Evolutionary conservation across 2,329 filamentous ascomycete species (phyloP).

Genomic region (Phaeosphaeria sp.): DNA sequence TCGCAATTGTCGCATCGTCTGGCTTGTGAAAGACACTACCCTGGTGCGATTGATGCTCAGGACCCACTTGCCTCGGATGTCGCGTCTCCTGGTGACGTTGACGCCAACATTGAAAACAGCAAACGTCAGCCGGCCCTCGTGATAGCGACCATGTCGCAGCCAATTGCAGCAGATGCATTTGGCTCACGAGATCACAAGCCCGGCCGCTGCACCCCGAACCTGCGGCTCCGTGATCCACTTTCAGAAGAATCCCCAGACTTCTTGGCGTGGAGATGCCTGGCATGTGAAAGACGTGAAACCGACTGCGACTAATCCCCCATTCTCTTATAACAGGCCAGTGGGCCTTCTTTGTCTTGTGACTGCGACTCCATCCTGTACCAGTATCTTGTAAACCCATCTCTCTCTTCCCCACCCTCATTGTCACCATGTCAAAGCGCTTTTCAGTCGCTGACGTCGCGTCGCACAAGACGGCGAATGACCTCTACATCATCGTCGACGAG

Average conservation of each 20-base stretch:
- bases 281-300: slow-evolving; percentile 46
- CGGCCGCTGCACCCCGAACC: slow-evolving; percentile 27
- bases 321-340: slow-evolving; percentile 29
- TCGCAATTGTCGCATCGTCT: neutral
- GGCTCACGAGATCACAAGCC: slow-evolving; percentile 39
- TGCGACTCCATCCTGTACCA: slow-evolving; percentile 19
- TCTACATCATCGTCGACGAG: slow-evolving; percentile 91
- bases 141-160: slow-evolving; percentile 9
- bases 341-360: slow-evolving; percentile 27
- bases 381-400: slow-evolving; percentile 7
- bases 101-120: slow-evolving; percentile 27
- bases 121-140: slow-evolving; percentile 23
- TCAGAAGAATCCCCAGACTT: slow-evolving; percentile 32
- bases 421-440: slow-evolving; percentile 84
- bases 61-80: neutral
- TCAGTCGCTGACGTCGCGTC: slow-evolving; percentile 83
- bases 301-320: slow-evolving; percentile 8
- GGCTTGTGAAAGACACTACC: neutral
- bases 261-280: slow-evolving; percentile 36
- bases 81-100: slow-evolving; percentile 33
- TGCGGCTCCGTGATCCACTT: slow-evolving; percentile 33
- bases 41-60: neutral
- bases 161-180: slow-evolving; percentile 34
- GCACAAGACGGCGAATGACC: slow-evolving; percentile 84
- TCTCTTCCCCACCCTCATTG: slow-evolving; percentile 12